Base-by-base conservation (phyloP, 1,139 yeast genomes). In the Candida pseudoviswanathii region DNA sequence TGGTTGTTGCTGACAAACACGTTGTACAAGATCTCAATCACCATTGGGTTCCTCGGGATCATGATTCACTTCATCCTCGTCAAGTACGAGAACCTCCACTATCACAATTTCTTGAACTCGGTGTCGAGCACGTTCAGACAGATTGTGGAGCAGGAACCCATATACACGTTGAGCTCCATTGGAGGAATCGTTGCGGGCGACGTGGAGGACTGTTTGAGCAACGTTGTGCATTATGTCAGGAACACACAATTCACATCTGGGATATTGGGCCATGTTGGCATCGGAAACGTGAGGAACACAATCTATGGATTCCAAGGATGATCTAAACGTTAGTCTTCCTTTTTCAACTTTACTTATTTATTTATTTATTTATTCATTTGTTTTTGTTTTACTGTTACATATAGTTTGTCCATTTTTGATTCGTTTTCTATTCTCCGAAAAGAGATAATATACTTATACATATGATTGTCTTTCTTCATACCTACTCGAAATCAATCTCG, bases 401-500 rank as follows among this genome's bases (percentile, higher is more conserved):
- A 16, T 16, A 11, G 8, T 34, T 36, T 21, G 38, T 34, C 21
- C 21, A 5, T 34, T 27, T 16, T 36, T 29, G 4, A 26, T n/a
- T n/a, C n/a, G n/a, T n/a, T n/a, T 30, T 4, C 40, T 6, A 9
- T 39, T 33, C 10, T 38, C 22, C 30, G 29, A 26, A 11, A 31
- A 22, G 10, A 31, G 8, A 22, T 5, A 8, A 21, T 25, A 33
- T 32, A 26, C 30, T 29, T 36, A n/a, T 34, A 27, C 41, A 31
- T 40, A 32, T 31, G 31, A 10, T 7, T 32, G 24, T 31, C 37
- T 31, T 51, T 41, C 29, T 37, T 24, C 30, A 25, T 33, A n/a
- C n/a, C n/a, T 51, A 58, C 44, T 65, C 72, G 54, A 68, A 70
- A 48, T 75, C 79, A 39, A 92, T 84, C 62, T 91, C 96, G 65